Conservation (phyloP, 371 early-diverging fungal species). For the Phascolomyces articulosus region DNA sequence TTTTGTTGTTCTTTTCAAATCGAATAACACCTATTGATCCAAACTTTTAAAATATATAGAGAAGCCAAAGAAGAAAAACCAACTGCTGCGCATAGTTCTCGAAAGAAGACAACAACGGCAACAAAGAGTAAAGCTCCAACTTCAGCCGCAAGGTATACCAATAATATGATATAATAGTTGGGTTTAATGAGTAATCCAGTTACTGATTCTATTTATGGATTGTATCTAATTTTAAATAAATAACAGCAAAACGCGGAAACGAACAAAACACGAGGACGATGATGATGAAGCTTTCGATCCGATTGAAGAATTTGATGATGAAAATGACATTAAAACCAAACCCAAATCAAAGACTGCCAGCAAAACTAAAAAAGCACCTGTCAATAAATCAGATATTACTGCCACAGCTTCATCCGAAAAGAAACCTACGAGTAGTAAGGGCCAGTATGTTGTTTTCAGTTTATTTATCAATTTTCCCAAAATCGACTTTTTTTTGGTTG, state of each 20-base stretch:
- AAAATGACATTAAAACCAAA: not conserved
- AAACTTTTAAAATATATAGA: not conserved
- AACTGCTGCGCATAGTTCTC: not conserved
- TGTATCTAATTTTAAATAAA: not conserved
- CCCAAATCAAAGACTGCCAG: not conserved
- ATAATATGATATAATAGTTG: no score
- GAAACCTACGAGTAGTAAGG: not conserved
- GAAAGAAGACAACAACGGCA: not conserved
- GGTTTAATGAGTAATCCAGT: no score
- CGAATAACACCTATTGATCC: no score
- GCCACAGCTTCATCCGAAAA: not conserved
- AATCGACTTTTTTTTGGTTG: no score
- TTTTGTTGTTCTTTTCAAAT: no score
- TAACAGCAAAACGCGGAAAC: not conserved
- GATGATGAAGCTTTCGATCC: constrained; percentile 13
- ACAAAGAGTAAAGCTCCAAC: not conserved
- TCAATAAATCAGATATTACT: not conserved
- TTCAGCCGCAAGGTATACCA: not conserved
- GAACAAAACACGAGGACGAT: constrained; percentile 3
- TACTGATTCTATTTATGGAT: no score
- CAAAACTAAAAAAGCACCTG: not conserved
- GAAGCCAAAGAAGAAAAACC: not conserved
- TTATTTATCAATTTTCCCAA: not conserved
- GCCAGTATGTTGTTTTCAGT: not conserved
- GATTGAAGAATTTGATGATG: constrained; percentile 9